These are phyloP conservation scores for Pestalotiopsis sp. DNA, from an alignment of 2,329 filamentous ascomycete genomes.

Conservation along the genomic window DNA sequence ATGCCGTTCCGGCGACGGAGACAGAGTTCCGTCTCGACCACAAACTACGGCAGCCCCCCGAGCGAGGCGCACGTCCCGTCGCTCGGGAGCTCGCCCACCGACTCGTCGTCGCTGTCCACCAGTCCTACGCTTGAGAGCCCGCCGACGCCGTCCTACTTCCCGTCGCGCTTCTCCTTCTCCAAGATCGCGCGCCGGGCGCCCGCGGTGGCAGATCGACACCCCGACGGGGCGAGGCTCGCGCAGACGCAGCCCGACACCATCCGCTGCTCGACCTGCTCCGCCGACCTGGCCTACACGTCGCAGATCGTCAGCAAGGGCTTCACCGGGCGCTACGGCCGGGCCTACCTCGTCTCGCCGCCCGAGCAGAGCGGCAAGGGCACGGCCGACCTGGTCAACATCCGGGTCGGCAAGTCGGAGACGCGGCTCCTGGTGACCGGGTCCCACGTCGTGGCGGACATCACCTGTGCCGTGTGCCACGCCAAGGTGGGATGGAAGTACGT, in stretches of 20 bases:
- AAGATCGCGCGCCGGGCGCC: conserved; percentile 20
- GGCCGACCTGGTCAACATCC: conserved; percentile 53
- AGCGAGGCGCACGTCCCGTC: conserved; percentile 32
- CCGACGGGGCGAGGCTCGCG: conserved; percentile 34
- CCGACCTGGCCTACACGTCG: conserved; percentile 61
- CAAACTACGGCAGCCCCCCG: conserved; percentile 27
- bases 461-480: conserved; percentile 55
- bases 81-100: conserved; percentile 37
- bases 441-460: conserved; percentile 67
- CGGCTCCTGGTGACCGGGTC: conserved; percentile 63
- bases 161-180: conserved; percentile 24
- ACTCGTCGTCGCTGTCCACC: conserved; percentile 34
- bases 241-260: conserved; percentile 56
- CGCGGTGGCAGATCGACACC: conserved; percentile 5
- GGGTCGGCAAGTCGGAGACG: conserved; percentile 55
- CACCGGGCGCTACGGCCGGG: conserved; percentile 66
- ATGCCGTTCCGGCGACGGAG: conserved; percentile 49
- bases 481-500: conserved; percentile 72
- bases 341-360: conserved; percentile 58
- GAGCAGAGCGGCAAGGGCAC: conserved; percentile 19
- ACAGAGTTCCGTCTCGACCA: conserved; percentile 29
- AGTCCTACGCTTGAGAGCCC: conserved; percentile 22
- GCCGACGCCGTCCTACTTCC: conserved; percentile 25
- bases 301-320: conserved; percentile 70
- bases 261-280: conserved; percentile 60